These are phyloP conservation scores for peach (Prunus persica) DNA, from an alignment of 306 rosid genomes.

Conservation along the genomic window DNA sequence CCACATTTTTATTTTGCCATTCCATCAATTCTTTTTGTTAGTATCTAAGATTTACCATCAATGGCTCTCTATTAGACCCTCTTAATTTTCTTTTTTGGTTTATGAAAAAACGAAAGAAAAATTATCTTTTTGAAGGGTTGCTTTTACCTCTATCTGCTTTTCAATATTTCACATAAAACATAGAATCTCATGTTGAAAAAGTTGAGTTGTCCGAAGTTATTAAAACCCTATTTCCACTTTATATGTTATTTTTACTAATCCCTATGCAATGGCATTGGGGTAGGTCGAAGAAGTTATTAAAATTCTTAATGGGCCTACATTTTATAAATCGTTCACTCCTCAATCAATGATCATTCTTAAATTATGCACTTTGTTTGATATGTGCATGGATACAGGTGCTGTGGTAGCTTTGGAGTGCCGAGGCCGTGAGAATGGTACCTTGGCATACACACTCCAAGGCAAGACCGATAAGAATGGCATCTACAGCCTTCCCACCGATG, in stretches of 20 bases:
- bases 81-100: not conserved
- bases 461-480: constrained; percentile 23
- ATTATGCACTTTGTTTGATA: no score
- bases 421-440: not conserved
- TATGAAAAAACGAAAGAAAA: not conserved
- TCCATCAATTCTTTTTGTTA: not conserved
- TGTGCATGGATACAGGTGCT: constrained; percentile 25
- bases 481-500: constrained; percentile 15
- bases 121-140: not conserved
- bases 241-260: no score
- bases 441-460: not conserved
- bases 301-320: no score
- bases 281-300: no score
- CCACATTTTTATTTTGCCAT: not conserved
- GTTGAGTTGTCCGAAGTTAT: no score
- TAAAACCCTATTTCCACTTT: no score
- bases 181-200: no score
- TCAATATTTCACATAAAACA: no score
- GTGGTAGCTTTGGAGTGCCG: constrained; percentile 29
- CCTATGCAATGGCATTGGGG: no score
- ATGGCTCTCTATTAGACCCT: not conserved
- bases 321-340: no score
- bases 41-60: not conserved
- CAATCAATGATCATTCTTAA: no score
- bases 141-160: not conserved